phyloP scores from a whole-genome alignment of 2,329 filamentous ascomycete genomes.

The Paecilomyces sp. region DNA sequence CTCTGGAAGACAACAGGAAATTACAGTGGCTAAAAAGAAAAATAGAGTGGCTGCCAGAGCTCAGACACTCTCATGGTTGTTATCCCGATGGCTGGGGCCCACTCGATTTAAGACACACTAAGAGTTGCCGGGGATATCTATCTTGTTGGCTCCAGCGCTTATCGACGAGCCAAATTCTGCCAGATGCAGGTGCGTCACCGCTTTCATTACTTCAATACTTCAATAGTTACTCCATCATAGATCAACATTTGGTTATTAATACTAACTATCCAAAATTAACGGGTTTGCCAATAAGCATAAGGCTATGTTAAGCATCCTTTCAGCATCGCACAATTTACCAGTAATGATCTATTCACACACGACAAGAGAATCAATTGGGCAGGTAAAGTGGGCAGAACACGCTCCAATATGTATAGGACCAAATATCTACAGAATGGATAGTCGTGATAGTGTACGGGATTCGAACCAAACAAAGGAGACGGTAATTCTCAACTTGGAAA shows the following conservation, averaged over 20 bases:
- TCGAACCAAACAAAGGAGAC: background rate
- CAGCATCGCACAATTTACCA: too few species aligned
- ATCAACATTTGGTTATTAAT: too few species aligned
- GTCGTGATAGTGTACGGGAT: background rate
- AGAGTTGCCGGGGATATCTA: background rate
- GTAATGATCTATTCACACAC: too few species aligned
- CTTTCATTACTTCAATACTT: background rate
- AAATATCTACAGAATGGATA: background rate
- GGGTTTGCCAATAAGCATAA: too few species aligned
- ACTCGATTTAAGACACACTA: background rate
- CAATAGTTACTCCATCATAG: background rate
- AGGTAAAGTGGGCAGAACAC: background rate
- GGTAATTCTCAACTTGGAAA: background rate
- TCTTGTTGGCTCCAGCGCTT: background rate
- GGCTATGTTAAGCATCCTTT: too few species aligned
- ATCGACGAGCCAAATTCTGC: background rate
- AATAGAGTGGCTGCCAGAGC: background rate
- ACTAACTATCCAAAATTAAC: too few species aligned
- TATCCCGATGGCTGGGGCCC: background rate
- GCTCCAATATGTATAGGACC: background rate
- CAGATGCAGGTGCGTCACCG: background rate
- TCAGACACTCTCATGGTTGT: background rate
- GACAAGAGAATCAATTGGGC: background rate
- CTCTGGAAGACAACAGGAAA: background rate
- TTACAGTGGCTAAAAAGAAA: background rate